phyloP scores from a whole-genome alignment of 441 rosid species.

The Gossypium davidsonii region DNA sequence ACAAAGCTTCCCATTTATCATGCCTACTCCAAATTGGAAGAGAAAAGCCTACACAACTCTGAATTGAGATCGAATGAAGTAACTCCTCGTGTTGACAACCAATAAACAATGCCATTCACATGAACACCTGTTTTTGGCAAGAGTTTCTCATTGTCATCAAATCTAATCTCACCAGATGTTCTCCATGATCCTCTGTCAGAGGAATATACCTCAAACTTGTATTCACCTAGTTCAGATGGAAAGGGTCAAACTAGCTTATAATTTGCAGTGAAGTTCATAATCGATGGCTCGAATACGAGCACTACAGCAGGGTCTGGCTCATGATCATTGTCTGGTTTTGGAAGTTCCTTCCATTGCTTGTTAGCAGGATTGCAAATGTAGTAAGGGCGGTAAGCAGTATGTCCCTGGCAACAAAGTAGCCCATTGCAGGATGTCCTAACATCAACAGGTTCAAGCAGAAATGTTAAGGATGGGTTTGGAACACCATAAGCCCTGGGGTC shows the following conservation, averaged over 20 bases:
- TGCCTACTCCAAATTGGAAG: constrained; percentile 20
- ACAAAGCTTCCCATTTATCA: constrained; percentile 30
- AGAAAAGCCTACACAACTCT: constrained; percentile 29
- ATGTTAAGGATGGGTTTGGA: constrained; percentile 41
- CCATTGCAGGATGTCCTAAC: constrained; percentile 43
- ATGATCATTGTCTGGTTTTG: constrained; percentile 37
- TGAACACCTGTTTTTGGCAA: constrained; percentile 28
- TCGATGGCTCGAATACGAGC: constrained; percentile 43
- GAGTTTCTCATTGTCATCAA: constrained; percentile 16
- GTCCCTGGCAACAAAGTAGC: constrained; percentile 49
- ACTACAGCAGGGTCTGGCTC: constrained; percentile 38
- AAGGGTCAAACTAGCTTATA: constrained; percentile 46
- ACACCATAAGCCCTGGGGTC: constrained; percentile 38
- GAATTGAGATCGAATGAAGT: constrained; percentile 34
- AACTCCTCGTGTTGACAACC: constrained; percentile 21
- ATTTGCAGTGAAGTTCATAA: constrained; percentile 35
- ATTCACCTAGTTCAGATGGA: constrained; percentile 42
- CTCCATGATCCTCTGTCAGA: constrained; percentile 35
- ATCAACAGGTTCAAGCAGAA: constrained; percentile 46
- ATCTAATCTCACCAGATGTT: constrained; percentile 36
- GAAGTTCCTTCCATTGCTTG: constrained; percentile 40
- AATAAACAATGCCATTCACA: constrained; percentile 32
- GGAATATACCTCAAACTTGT: constrained; percentile 45
- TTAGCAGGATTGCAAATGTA: constrained; percentile 56
- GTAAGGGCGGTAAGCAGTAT: constrained; percentile 29